Conservation (phyloP, 2,329 filamentous ascomycete genomes). For the Nemania sp. region DNA sequence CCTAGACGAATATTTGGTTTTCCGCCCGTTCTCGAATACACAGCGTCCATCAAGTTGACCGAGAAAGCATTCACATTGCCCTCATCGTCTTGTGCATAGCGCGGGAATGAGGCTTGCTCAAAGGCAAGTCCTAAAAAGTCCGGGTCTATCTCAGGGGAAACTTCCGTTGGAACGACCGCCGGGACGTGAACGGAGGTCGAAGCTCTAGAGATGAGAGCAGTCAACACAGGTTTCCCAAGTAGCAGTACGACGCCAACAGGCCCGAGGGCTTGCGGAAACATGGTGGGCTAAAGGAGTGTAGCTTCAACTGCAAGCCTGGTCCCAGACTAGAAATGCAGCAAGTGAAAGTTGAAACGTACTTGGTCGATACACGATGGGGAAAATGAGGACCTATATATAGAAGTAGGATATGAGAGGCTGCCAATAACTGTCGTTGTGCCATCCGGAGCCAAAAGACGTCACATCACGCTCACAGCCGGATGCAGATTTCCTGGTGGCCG, state of each 20-base stretch:
- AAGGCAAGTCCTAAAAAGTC: slow-evolving; percentile 41
- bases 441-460: background rate
- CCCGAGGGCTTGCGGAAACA: too few relatives aligned
- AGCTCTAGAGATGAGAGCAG: slow-evolving; percentile 25
- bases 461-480: slow-evolving; percentile 3
- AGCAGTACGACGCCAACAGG: slow-evolving; percentile 23
- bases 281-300: slow-evolving; percentile 7
- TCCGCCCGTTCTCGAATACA: slow-evolving; percentile 42
- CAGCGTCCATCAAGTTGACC: slow-evolving; percentile 39
- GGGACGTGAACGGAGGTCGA: slow-evolving; percentile 28
- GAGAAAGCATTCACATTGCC: slow-evolving; percentile 42
- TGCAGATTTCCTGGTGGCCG: background rate
- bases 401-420: slow-evolving; percentile 14
- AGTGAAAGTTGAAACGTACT: slow-evolving; percentile 12
- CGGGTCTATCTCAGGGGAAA: slow-evolving; percentile 30
- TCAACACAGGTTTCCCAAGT: slow-evolving; percentile 23
- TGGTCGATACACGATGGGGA: slow-evolving; percentile 1
- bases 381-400: slow-evolving; percentile 33
- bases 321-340: background rate
- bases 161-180: slow-evolving; percentile 15
- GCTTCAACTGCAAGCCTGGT: background rate
- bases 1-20: slow-evolving; percentile 42
- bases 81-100: slow-evolving; percentile 39
- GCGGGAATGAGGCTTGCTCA: slow-evolving; percentile 41
- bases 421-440: slow-evolving; percentile 15